Evolutionary conservation across 352 stramenopile genomes (phyloP).

Genomic region (Pythium utonaiense): DNA sequence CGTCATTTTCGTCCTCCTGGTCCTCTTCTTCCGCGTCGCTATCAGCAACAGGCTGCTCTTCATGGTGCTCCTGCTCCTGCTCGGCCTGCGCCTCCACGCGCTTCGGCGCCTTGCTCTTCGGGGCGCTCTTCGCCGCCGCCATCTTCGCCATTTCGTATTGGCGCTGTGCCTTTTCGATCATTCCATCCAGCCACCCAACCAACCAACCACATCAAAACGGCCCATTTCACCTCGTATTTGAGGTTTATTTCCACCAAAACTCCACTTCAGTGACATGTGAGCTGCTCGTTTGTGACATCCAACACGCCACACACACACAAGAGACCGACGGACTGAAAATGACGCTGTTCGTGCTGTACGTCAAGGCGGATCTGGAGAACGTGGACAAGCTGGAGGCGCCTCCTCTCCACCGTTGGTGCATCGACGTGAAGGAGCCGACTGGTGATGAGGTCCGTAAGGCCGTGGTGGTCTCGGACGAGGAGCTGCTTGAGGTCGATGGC

Average conservation of each 20-base stretch:
- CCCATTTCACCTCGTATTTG: slow-evolving; percentile 14
- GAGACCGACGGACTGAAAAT: slow-evolving; percentile 30
- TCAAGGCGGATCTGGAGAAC: slow-evolving; percentile 88
- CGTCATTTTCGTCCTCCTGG: slow-evolving; percentile 3
- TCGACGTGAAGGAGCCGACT: slow-evolving; percentile 81
- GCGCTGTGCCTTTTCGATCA: slow-evolving; percentile 26
- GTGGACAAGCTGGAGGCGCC: slow-evolving; percentile 70
- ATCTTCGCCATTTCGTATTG: slow-evolving; percentile 19
- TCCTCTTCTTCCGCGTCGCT: slow-evolving; percentile 10
- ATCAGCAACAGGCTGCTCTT: slow-evolving; percentile 4
- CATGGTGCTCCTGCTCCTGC: slow-evolving; percentile 8
- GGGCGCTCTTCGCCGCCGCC: slow-evolving; percentile 4
- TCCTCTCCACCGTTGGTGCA: slow-evolving; percentile 69
- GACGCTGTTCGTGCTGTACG: slow-evolving; percentile 84
- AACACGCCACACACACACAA: neutral
- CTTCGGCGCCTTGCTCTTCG: slow-evolving; percentile 14
- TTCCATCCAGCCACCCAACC: slow-evolving; percentile 20
- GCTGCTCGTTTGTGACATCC: slow-evolving; percentile 9
- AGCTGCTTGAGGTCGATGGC: slow-evolving; percentile 66
- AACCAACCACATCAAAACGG: slow-evolving; percentile 24
- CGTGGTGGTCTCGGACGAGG: slow-evolving; percentile 82
- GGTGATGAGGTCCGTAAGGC: slow-evolving; percentile 72
- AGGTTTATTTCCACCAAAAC: slow-evolving; percentile 9
- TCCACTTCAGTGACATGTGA: slow-evolving; percentile 7
- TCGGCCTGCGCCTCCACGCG: slow-evolving; percentile 1